Evolutionary conservation across 1,284 basidiomycete genomes (phyloP).

Genomic region (Dichomitus squalens): DNA sequence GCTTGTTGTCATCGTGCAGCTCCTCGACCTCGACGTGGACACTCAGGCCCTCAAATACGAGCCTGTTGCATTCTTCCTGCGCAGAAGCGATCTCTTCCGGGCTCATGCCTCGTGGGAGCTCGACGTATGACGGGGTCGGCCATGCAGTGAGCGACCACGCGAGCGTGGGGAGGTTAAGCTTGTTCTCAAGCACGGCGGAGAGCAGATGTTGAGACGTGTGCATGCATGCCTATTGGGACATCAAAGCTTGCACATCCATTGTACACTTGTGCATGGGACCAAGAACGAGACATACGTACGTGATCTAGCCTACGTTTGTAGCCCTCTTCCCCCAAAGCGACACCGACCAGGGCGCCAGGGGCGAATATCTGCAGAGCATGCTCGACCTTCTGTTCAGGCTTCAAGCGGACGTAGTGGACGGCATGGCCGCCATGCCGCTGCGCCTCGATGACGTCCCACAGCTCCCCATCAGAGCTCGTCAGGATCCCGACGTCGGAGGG

Average conservation of each 20-base stretch:
- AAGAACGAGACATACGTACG: constrained; percentile 46
- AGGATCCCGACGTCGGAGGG: constrained; percentile 78
- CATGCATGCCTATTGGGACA: constrained; percentile 67
- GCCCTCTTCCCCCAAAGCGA: constrained; percentile 62
- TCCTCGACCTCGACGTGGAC: constrained; percentile 73
- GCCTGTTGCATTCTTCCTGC: constrained; percentile 67
- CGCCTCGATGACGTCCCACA: constrained; percentile 71
- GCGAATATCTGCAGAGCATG: constrained; percentile 46
- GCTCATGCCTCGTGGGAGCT: constrained; percentile 73
- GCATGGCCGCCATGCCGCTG: constrained; percentile 76
- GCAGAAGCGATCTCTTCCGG: constrained; percentile 62
- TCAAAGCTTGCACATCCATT: constrained; percentile 33
- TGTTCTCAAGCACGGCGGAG: constrained; percentile 77
- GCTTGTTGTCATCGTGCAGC: constrained; percentile 33
- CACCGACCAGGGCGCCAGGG: constrained; percentile 56
- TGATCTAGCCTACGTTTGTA: constrained; percentile 79
- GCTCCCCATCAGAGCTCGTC: constrained; percentile 41
- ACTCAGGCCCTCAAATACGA: constrained; percentile 63
- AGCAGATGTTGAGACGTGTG: constrained; percentile 86
- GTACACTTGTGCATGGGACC: too few relatives aligned
- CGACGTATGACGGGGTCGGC: constrained; percentile 75
- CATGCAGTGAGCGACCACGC: constrained; percentile 81
- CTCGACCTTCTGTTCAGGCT: constrained; percentile 42
- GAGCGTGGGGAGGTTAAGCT: constrained; percentile 73
- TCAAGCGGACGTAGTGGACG: constrained; percentile 71